phyloP scores from a whole-genome alignment of 257 asterid genomes.

The Striga asiatica region DNA sequence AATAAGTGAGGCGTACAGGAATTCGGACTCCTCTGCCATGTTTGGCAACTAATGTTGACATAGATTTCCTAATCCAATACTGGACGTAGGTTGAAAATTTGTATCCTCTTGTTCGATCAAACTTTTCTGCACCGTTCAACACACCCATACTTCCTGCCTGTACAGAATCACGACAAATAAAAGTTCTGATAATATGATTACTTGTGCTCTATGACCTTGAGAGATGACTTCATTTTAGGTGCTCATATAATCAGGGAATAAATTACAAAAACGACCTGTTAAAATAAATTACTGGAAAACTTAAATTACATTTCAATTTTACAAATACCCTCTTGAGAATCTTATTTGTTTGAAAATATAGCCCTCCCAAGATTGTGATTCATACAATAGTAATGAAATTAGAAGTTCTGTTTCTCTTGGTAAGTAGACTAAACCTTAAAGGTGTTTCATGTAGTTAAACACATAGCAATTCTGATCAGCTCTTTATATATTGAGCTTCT shows the following conservation, averaged over 20 bases:
- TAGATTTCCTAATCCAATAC: constrained; percentile 72
- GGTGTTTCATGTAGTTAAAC: no score
- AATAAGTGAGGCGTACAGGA: constrained; percentile 47
- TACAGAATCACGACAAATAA: no score
- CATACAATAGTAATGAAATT: background rate
- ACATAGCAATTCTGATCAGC: background rate
- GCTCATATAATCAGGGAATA: background rate
- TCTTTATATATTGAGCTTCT: background rate
- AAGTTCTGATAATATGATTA: no score
- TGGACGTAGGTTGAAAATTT: constrained; percentile 87
- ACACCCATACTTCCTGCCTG: constrained; percentile 82
- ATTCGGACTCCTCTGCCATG: constrained; percentile 70
- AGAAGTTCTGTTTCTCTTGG: background rate
- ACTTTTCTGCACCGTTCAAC: constrained; percentile 77
- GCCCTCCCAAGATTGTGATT: background rate
- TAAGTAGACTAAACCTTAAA: no score
- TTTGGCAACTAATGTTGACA: constrained; percentile 46
- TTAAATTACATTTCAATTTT: background rate
- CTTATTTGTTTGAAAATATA: no score
- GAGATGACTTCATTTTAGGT: background rate
- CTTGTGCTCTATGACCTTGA: background rate
- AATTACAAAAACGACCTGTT: background rate
- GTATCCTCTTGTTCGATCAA: constrained; percentile 72
- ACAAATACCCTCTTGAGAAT: background rate
- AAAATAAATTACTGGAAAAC: background rate